Conservation (phyloP, 228 moss, liverwort and hornwort species). For the Sphagnum fallax region DNA sequence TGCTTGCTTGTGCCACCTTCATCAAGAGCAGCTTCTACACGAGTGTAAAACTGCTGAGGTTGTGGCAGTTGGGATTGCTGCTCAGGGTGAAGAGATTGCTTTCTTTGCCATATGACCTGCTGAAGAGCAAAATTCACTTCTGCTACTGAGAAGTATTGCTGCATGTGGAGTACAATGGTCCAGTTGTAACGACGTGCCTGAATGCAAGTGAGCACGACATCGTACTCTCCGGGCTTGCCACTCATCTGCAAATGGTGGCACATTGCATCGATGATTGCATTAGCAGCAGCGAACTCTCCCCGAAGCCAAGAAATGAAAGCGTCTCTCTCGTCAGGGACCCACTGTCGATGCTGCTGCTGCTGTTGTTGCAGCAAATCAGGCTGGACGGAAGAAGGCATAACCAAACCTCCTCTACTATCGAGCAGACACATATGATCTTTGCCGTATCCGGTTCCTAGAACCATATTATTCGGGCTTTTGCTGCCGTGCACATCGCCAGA, state of each 20-base stretch:
- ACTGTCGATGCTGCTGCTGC: constrained; percentile 14
- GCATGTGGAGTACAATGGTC: constrained; percentile 69
- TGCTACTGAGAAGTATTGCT: constrained; percentile 64
- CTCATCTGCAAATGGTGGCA: constrained; percentile 59
- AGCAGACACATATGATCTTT: constrained; percentile 17
- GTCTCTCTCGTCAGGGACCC: constrained; percentile 62
- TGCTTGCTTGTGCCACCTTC: constrained; percentile 24
- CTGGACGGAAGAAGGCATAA: constrained; percentile 34
- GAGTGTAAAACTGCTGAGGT: constrained; percentile 16
- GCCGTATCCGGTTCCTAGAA: constrained; percentile 15
- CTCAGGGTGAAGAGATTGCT: constrained; percentile 28
- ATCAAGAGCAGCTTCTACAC: constrained; percentile 33
- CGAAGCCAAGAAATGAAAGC: constrained; percentile 58
- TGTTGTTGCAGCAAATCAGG: constrained; percentile 27
- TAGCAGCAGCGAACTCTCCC: constrained; percentile 63
- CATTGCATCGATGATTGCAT: constrained; percentile 54
- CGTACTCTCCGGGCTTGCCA: constrained; percentile 57
- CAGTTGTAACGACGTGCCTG: constrained; percentile 62
- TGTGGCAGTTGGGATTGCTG: constrained; percentile 28
- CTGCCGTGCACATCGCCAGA: constrained; percentile 39
- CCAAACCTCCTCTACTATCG: constrained; percentile 19
- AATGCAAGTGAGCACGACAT: constrained; percentile 55
- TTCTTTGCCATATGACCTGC: constrained; percentile 39
- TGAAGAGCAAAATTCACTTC: constrained; percentile 56
- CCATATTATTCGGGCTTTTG: constrained; percentile 32